These are phyloP conservation scores for Kockovaella imperatae DNA, from an alignment of 768 basidiomycete genomes.

Conservation along the genomic window DNA sequence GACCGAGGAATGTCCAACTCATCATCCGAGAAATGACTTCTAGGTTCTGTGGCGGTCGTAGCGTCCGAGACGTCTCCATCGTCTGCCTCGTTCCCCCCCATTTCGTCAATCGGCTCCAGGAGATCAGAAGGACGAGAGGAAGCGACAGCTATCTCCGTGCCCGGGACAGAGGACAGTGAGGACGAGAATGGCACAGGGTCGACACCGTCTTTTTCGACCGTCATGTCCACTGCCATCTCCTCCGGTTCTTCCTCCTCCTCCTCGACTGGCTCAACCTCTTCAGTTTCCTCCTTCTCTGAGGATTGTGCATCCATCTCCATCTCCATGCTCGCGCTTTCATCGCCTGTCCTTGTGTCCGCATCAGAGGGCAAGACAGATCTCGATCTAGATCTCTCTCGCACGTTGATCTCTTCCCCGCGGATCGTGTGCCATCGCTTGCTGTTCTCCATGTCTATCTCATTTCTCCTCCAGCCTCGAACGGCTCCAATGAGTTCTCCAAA, in stretches of 20 bases:
- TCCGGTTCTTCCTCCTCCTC: constrained; percentile 7
- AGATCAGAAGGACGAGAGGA: not conserved
- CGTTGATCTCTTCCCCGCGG: not conserved
- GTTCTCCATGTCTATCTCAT: constrained; percentile 32
- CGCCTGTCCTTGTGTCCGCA: not conserved
- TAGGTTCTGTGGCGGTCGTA: constrained; percentile 26
- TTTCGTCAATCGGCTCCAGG: not conserved
- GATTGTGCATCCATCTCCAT: not conserved
- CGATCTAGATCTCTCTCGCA: not conserved
- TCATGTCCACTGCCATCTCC: constrained; percentile 4
- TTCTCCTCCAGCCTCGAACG: constrained; percentile 38
- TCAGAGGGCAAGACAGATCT: not conserved
- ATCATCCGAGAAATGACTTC: constrained; percentile 13
- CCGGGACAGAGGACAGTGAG: constrained; percentile 10
- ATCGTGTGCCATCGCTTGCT: constrained; percentile 12
- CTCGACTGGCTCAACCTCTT: not conserved
- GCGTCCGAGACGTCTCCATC: constrained; percentile 25
- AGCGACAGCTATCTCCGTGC: not conserved
- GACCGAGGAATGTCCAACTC: too few relatives aligned
- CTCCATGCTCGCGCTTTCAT: not conserved
- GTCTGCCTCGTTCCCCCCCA: constrained; percentile 2
- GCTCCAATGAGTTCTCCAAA: constrained; percentile 39
- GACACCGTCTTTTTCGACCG: not conserved
- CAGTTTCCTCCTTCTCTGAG: not conserved
- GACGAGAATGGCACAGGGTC: constrained; percentile 7